phyloP scores from a whole-genome alignment of 2,329 filamentous ascomycete species.

The Aspergillus sp. region DNA sequence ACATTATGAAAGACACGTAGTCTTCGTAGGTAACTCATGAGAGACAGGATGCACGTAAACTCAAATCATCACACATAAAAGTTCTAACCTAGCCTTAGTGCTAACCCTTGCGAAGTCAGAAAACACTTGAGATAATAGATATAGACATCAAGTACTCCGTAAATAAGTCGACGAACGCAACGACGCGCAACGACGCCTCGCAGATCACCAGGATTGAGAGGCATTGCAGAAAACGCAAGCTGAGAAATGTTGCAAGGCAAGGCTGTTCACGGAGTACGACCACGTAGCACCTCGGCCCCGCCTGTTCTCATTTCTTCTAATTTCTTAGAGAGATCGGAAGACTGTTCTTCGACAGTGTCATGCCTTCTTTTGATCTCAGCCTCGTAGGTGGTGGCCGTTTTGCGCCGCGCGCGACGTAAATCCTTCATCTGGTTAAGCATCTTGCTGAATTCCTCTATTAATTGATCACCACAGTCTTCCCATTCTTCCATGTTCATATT shows the following conservation, averaged over 20 bases:
- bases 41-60: not conserved
- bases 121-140: not conserved
- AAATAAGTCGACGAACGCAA: not conserved
- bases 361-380: constrained; percentile 55
- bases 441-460: constrained; percentile 55
- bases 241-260: not conserved
- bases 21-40: not conserved
- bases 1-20: not conserved
- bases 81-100: not conserved
- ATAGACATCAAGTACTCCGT: not conserved
- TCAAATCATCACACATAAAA: not conserved
- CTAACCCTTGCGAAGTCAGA: not conserved
- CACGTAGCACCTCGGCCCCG: constrained; percentile 54
- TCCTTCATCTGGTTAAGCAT: constrained; percentile 54
- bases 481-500: constrained; percentile 55
- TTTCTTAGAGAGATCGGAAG: constrained; percentile 49
- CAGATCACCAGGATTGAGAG: constrained; percentile 4
- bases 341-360: constrained; percentile 50
- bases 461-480: constrained; percentile 63
- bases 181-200: not conserved
- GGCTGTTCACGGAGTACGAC: constrained; percentile 28
- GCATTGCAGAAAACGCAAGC: not conserved
- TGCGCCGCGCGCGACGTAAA: constrained; percentile 54
- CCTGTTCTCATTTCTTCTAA: constrained; percentile 55
- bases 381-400: constrained; percentile 55